Evolutionary conservation across 140 eudicot genomes (phyloP).

Genomic region (Flaveria floridana): DNA sequence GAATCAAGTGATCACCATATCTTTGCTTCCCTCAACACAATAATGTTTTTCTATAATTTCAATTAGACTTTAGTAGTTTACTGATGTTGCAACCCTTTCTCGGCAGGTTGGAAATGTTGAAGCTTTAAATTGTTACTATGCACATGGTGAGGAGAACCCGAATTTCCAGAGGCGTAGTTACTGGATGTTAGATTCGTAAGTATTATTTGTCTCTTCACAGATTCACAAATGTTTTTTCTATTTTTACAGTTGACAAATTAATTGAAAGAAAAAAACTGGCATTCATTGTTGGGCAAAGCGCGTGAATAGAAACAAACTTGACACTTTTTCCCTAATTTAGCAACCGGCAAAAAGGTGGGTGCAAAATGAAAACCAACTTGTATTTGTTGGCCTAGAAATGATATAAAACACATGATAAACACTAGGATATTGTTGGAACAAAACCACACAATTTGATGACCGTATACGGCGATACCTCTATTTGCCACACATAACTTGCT

Average conservation of each 20-base stretch:
- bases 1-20: not conserved
- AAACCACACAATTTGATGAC: no score
- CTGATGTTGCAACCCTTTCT: constrained; percentile 20
- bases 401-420: no score
- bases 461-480: no score
- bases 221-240: not conserved
- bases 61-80: not conserved
- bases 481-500: no score
- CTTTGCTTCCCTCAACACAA: constrained; percentile 6
- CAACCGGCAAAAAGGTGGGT: not conserved
- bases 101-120: constrained; percentile 85
- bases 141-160: constrained; percentile 72
- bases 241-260: constrained; percentile 7
- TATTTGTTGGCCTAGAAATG: no score
- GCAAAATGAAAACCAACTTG: not conserved
- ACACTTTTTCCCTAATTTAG: not conserved
- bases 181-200: constrained; percentile 97
- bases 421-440: no score
- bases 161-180: constrained; percentile 90
- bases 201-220: constrained; percentile 25
- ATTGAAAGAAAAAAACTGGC: not conserved
- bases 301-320: constrained; percentile 4
- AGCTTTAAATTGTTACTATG: constrained; percentile 90
- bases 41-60: not conserved
- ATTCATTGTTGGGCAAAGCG: not conserved